These are phyloP conservation scores for Colletotrichum eleusines DNA, from an alignment of 2,329 filamentous ascomycete genomes.

Conservation along the genomic window DNA sequence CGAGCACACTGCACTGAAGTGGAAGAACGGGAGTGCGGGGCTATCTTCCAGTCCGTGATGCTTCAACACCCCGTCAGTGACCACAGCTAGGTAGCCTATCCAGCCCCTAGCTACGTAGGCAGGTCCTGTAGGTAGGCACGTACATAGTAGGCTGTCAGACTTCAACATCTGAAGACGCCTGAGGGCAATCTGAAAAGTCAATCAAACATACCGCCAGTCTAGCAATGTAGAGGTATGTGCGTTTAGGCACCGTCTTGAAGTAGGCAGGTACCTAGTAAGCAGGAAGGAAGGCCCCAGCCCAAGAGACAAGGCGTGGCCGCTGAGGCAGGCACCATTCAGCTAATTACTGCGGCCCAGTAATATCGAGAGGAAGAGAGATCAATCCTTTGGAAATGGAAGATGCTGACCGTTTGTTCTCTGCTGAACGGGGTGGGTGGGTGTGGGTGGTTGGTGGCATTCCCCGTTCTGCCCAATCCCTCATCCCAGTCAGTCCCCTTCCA, in stretches of 20 bases:
- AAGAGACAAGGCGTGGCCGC: slow-evolving; percentile 12
- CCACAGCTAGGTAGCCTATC: background rate
- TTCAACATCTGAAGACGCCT: background rate
- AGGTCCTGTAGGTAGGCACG: too few species aligned
- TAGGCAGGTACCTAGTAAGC: background rate
- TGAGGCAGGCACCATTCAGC: slow-evolving; percentile 25
- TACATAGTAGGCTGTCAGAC: background rate
- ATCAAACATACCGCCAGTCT: slow-evolving; percentile 4
- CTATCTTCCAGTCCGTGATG: slow-evolving; percentile 17
- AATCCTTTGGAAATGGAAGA: slow-evolving; percentile 1
- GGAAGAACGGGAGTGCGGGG: slow-evolving; percentile 25
- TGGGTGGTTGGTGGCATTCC: too few species aligned
- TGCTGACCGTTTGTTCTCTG: slow-evolving; percentile 12
- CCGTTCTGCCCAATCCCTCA: slow-evolving; percentile 11
- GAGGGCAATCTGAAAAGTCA: slow-evolving; percentile 18
- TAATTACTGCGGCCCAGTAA: slow-evolving; percentile 22
- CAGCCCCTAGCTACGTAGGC: too few species aligned
- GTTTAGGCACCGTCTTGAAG: slow-evolving; percentile 13
- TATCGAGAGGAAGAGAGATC: slow-evolving; percentile 14
- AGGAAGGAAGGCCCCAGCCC: background rate
- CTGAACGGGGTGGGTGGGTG: slow-evolving; percentile 16
- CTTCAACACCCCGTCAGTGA: background rate
- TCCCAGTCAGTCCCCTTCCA: slow-evolving; percentile 5
- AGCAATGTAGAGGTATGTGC: slow-evolving; percentile 28
- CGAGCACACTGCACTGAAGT: slow-evolving; percentile 14